Evolutionary conservation across 495 filamentous ascomycete species (phyloP), one percentile per base, ranked within the genome.

Genomic region (Penicillium bialowiezense): DNA sequence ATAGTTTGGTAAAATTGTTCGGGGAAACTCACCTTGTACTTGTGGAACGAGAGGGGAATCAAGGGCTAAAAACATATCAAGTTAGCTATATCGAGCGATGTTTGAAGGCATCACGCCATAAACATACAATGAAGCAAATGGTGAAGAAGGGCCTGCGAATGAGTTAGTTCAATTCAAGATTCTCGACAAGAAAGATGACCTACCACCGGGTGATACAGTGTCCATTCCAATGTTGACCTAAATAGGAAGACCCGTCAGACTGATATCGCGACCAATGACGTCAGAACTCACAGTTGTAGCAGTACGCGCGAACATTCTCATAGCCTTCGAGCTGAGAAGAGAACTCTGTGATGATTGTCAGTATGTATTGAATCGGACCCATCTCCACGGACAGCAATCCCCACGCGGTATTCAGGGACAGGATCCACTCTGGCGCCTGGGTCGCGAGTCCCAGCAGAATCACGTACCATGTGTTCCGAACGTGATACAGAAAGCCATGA

Each of bases 401-500:
- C 47, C 43, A 41, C 34, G 10, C 24, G 44, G 26, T 20, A 47
- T 28, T 14, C 31, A 46, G 40, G 20, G 19, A 41, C 44, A 42
- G 34, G 44, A 23, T 39, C 41, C 40, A 51, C 42, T 28, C 18
- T 33, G 29, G 28, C 15, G 28, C 38, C 52, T 33, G 33, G 20
- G 29, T 38, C 23, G 15, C 46, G 48, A 21, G 35, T 44, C 32
- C 52, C 48, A 44, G 49, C 37, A 20, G 15, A 52, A 36, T 10
- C 2, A 62, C 64, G 59, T 58, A 79, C 77, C 75, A 49, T 81
- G 72, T 13, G 72, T 75, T 48, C 77, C 77, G 55, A 79, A 79
- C 3, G 77, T 81, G 56, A 81, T 77, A 59, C 74, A 81, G 58
- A 81, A 71, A 28, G 74, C 74, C 77, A 80, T 79, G 50, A 34